Conservation (phyloP, 176 grass and related monocot genomes). For the Thalia dealbata region DNA sequence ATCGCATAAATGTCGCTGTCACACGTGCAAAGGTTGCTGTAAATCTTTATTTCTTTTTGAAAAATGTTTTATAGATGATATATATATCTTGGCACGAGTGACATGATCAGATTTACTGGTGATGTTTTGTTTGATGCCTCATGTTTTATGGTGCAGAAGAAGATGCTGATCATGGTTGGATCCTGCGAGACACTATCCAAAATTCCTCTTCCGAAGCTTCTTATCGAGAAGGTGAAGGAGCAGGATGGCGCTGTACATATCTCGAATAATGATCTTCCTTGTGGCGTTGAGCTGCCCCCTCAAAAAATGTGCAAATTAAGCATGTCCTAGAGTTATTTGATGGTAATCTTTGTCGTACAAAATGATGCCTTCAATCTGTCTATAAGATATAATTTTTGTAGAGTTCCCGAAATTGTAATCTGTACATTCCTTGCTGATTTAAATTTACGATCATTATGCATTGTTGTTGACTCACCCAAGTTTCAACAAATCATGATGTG, state of each 20-base stretch:
- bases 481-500: too few species aligned
- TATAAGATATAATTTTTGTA: not conserved
- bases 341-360: not conserved
- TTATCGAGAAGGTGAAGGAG: constrained; percentile 58
- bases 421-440: too few species aligned
- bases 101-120: too few species aligned
- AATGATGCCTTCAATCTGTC: not conserved
- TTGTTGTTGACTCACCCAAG: too few species aligned
- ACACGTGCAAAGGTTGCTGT: constrained; percentile 79
- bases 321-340: not conserved
- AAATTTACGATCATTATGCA: too few species aligned
- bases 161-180: constrained; percentile 88
- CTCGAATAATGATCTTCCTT: constrained; percentile 46
- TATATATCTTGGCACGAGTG: not conserved
- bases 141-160: constrained; percentile 45
- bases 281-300: constrained; percentile 19
- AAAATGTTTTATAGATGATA: too few species aligned
- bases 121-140: not conserved
- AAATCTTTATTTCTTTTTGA: too few species aligned
- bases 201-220: constrained; percentile 66
- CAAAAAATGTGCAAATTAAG: constrained; percentile 10
- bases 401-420: too few species aligned
- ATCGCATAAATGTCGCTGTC: constrained; percentile 78
- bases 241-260: constrained; percentile 45
- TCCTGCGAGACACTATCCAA: constrained; percentile 58